phyloP scores from a whole-genome alignment of 176 grass and related monocot genomes.

The Zizania latifolia region DNA sequence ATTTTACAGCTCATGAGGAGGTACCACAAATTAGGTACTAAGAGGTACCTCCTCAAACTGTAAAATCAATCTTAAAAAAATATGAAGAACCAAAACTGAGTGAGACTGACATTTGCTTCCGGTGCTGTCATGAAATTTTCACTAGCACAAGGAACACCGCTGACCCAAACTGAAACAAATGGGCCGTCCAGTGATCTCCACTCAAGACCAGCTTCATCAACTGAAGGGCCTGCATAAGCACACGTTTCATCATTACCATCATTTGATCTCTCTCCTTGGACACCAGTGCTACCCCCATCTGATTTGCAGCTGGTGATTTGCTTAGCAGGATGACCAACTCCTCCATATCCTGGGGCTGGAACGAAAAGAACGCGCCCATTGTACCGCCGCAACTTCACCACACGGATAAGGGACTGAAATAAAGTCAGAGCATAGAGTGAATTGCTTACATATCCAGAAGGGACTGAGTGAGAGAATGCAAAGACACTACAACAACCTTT shows the following conservation, averaged over 20 bases:
- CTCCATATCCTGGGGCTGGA: conserved; percentile 75
- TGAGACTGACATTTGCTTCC: conserved; percentile 60
- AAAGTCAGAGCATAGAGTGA: conserved; percentile 34
- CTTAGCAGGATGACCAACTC: conserved; percentile 47
- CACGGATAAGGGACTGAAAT: conserved; percentile 60
- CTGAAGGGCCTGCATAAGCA: conserved; percentile 50
- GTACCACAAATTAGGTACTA: too few species aligned
- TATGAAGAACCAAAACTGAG: neutral
- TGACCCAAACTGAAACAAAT: conserved; percentile 80
- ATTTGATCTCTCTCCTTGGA: conserved; percentile 15
- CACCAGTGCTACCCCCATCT: conserved; percentile 6
- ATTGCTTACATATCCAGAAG: too few species aligned
- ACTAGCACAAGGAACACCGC: conserved; percentile 66
- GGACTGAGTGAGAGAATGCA: neutral
- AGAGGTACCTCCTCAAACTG: too few species aligned
- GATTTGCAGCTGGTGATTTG: conserved; percentile 22
- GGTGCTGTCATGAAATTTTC: conserved; percentile 79
- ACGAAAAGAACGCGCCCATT: conserved; percentile 62
- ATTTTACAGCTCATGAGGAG: too few species aligned
- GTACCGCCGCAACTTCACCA: conserved; percentile 67
- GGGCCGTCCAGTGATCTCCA: conserved; percentile 90
- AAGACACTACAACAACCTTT: neutral
- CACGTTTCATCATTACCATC: conserved; percentile 19
- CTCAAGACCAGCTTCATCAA: conserved; percentile 31
- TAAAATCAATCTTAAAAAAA: too few species aligned